Evolutionary conservation across 1,284 basidiomycete genomes (phyloP).

Genomic region (Porogramme epimiltina): DNA sequence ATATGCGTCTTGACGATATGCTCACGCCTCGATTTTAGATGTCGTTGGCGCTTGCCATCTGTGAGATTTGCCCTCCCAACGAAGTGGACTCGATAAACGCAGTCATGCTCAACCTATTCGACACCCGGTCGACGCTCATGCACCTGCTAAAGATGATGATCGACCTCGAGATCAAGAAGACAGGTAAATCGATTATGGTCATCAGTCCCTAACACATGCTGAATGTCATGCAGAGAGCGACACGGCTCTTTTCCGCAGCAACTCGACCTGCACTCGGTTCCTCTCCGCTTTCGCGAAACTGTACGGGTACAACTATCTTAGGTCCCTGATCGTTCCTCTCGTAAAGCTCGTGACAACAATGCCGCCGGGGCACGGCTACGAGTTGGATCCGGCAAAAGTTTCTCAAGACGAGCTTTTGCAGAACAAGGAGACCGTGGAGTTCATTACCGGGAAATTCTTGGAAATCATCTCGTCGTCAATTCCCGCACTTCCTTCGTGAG

Average conservation of each 20-base stretch:
- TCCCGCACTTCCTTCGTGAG: conserved; percentile 76
- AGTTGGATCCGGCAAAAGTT: conserved; percentile 75
- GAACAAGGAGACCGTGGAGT: conserved; percentile 74
- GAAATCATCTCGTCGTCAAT: conserved; percentile 76
- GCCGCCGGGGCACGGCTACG: conserved; percentile 76
- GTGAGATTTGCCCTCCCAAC: conserved; percentile 77
- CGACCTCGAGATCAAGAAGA: conserved; percentile 79
- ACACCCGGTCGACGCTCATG: conserved; percentile 75
- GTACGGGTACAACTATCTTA: conserved; percentile 88
- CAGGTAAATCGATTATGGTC: conserved; percentile 46
- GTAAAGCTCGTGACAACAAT: conserved; percentile 74
- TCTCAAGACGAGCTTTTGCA: conserved; percentile 62
- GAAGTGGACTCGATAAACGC: conserved; percentile 86
- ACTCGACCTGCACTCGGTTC: conserved; percentile 84
- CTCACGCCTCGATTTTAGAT: conserved; percentile 48
- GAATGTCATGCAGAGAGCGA: conserved; percentile 62
- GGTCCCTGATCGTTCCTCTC: conserved; percentile 76
- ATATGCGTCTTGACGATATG: background rate
- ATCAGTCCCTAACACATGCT: background rate
- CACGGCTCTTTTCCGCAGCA: conserved; percentile 80
- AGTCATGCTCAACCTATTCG: conserved; percentile 86
- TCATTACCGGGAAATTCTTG: conserved; percentile 78
- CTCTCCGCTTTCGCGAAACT: conserved; percentile 83
- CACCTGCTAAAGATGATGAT: conserved; percentile 81
- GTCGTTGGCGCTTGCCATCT: conserved; percentile 81